These are phyloP conservation scores for Komagataea norvegica DNA, from an alignment of 1,139 yeast genomes.

Conservation along the genomic window DNA sequence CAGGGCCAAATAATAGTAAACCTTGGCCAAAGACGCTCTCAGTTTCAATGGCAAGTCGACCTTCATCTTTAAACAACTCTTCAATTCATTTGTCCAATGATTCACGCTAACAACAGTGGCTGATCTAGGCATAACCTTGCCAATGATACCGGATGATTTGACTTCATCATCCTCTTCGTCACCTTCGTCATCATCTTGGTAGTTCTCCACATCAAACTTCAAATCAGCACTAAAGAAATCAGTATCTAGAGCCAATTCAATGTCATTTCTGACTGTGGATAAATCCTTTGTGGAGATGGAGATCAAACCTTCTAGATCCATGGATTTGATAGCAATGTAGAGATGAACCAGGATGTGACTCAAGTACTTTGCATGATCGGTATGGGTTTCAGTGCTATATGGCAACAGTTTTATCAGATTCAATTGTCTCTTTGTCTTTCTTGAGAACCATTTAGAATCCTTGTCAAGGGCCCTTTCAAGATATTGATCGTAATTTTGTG, in stretches of 20 bases:
- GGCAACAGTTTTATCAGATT: constrained; percentile 66
- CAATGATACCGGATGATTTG: constrained; percentile 38
- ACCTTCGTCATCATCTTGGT: constrained; percentile 37
- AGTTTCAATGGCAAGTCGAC: constrained; percentile 71
- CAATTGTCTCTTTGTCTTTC: constrained; percentile 48
- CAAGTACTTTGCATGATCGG: constrained; percentile 69
- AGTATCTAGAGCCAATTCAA: constrained; percentile 50
- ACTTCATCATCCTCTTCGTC: constrained; percentile 42
- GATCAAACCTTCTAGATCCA: constrained; percentile 71
- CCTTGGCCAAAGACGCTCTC: constrained; percentile 58
- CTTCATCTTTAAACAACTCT: constrained; percentile 76
- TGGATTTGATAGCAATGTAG: constrained; percentile 70
- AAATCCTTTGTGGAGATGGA: constrained; percentile 64
- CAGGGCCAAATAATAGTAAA: constrained; percentile 69
- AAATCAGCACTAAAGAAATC: constrained; percentile 37
- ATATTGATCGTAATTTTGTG: constrained; percentile 43
- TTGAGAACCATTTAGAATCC: constrained; percentile 51
- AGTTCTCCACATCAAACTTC: constrained; percentile 41
- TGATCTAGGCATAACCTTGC: constrained; percentile 59
- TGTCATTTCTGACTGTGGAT: constrained; percentile 38
- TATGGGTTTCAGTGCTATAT: constrained; percentile 63
- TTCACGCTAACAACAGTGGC: constrained; percentile 72
- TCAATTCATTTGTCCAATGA: constrained; percentile 86
- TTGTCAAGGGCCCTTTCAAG: constrained; percentile 42
- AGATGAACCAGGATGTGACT: constrained; percentile 76